Percentiles rank a stretch among this genome's conserved stretches.
phyloP scores from a whole-genome alignment of 495 filamentous ascomycete genomes.

The Trichoderma reesei region DNA sequence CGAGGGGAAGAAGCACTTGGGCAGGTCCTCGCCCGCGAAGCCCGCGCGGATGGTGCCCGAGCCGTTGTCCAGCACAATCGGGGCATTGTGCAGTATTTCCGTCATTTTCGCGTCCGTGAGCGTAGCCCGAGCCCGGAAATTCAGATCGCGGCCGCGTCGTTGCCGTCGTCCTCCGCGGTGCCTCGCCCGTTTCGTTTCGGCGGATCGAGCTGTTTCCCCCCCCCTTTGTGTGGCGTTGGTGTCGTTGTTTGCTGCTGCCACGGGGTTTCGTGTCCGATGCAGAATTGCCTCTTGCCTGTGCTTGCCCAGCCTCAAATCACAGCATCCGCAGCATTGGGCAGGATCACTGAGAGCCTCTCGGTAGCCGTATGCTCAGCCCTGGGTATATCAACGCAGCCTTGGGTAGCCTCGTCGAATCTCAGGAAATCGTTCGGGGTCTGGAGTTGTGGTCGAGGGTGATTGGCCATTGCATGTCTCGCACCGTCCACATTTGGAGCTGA shows the following conservation, averaged over 20 bases:
- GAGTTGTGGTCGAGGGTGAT: constrained; percentile 7
- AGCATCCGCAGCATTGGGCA: not conserved
- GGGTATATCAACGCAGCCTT: not conserved
- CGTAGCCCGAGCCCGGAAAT: not conserved
- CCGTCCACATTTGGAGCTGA: not conserved
- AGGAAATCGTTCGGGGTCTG: not conserved
- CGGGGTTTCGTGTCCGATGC: not conserved
- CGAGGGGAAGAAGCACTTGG: constrained; percentile 96
- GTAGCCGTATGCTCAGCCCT: no score
- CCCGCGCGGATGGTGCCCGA: constrained; percentile 95
- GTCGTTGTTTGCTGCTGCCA: no score
- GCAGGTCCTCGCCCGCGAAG: constrained; percentile 90
- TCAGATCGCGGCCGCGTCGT: not conserved
- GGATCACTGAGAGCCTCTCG: no score
- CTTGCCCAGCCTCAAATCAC: not conserved
- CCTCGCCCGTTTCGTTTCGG: not conserved
- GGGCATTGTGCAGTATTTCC: constrained; percentile 88
- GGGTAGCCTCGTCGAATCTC: not conserved
- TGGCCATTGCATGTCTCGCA: not conserved
- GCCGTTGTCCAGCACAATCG: constrained; percentile 98
- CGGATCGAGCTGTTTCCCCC: not conserved
- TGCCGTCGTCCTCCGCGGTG: not conserved
- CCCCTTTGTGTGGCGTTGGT: not conserved
- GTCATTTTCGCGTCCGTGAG: constrained; percentile 43
- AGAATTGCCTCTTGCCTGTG: not conserved